These are phyloP conservation scores for Hymenoscyphus albidus DNA, from an alignment of 2,329 filamentous ascomycete species.

Conservation along the genomic window DNA sequence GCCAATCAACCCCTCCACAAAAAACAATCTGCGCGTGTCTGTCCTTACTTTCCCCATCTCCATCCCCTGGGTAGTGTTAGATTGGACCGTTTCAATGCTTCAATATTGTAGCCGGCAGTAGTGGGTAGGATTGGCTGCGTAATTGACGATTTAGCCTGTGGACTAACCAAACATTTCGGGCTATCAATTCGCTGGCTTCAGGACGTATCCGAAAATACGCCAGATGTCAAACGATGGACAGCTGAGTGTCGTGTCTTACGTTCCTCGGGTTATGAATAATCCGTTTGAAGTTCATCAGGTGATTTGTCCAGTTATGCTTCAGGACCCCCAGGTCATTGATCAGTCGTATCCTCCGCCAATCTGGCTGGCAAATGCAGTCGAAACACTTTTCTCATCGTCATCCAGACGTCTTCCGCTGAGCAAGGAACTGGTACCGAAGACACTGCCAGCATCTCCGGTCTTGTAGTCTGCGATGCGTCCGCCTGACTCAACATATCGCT, in stretches of 20 bases:
- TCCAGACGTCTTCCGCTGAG: slow-evolving; percentile 52
- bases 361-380: slow-evolving; percentile 94
- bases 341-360: slow-evolving; percentile 54
- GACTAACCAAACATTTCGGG: background rate
- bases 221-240: slow-evolving; percentile 10
- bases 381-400: slow-evolving; percentile 93
- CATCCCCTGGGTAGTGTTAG: background rate
- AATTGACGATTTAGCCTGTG: slow-evolving; percentile 4
- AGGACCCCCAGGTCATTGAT: slow-evolving; percentile 23
- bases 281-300: slow-evolving; percentile 10
- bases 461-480: slow-evolving; percentile 59
- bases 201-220: background rate
- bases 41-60: slow-evolving; percentile 1
- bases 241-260: slow-evolving; percentile 5
- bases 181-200: background rate
- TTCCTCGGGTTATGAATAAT: slow-evolving; percentile 5
- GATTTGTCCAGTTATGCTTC: slow-evolving; percentile 10
- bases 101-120: slow-evolving; percentile 11
- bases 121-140: background rate
- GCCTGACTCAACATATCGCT: slow-evolving; percentile 87
- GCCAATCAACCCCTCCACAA: slow-evolving; percentile 11
- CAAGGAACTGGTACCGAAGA: slow-evolving; percentile 59
- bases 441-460: slow-evolving; percentile 56
- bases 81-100: slow-evolving; percentile 8
- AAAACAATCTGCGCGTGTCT: slow-evolving; percentile 13